A percentile compares a stretch with the other conserved stretches of the same genome.
Conservation (phyloP, 225 moss, liverwort and hornwort species). For the Pseudisothecium myosuroides region DNA sequence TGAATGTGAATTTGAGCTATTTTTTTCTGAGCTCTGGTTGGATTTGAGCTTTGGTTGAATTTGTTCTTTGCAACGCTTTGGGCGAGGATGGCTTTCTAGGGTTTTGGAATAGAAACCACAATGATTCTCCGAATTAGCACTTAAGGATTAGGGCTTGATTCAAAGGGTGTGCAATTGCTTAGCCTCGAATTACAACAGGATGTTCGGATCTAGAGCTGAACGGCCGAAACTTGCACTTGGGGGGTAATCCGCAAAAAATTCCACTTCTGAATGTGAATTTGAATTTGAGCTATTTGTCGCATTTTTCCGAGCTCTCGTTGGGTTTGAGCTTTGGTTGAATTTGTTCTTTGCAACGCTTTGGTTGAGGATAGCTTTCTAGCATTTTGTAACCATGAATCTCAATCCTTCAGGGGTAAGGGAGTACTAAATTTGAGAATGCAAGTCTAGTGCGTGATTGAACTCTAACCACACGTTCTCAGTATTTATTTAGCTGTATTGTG, state of each 20-base stretch:
- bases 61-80: not conserved
- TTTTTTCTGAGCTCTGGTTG: not conserved
- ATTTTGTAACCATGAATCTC: not conserved
- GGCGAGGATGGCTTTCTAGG: not conserved
- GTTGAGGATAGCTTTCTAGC: not conserved
- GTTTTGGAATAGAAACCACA: not conserved
- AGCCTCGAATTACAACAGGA: too few species aligned
- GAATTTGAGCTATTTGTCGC: not conserved
- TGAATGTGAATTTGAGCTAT: not conserved
- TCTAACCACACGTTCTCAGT: not conserved
- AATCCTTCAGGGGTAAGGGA: not conserved
- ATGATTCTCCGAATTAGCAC: too few species aligned
- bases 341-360: not conserved
- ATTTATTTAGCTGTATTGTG: not conserved
- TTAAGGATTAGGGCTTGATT: too few species aligned
- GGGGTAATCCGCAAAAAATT: not conserved
- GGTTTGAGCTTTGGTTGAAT: not conserved
- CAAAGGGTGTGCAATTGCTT: too few species aligned
- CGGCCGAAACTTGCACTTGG: not conserved
- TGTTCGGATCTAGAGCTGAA: too few species aligned
- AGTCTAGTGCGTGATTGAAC: not conserved
- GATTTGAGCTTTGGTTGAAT: not conserved
- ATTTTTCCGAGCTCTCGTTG: not conserved
- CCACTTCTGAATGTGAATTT: not conserved
- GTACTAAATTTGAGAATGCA: not conserved